Percentiles rank a stretch among this genome's conserved stretches.
These are phyloP conservation scores for Candida ponderosae DNA, from an alignment of 805 yeast genomes.

Conservation along the genomic window DNA sequence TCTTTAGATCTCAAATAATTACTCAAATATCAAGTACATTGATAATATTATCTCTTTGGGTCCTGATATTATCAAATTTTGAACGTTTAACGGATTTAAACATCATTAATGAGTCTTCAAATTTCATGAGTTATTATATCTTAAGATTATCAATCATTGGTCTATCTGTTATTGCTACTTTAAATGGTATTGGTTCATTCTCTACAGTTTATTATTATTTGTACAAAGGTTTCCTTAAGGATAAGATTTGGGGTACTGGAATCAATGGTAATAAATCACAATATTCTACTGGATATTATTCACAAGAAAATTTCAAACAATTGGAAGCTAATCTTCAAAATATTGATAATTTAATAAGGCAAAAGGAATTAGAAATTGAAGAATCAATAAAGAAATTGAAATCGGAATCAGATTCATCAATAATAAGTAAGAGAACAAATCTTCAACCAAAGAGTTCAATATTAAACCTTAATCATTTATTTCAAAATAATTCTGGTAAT, in stretches of 20 bases:
- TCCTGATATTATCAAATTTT: constrained; percentile 11
- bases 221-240: constrained; percentile 4
- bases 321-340: constrained; percentile 10
- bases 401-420: background rate
- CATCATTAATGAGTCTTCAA: constrained; percentile 1
- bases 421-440: constrained; percentile 10
- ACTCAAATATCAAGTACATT: constrained; percentile 4
- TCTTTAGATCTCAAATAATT: constrained; percentile 6
- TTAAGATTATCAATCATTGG: constrained; percentile 19
- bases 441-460: constrained; percentile 15
- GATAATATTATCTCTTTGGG: constrained; percentile 8
- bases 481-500: too few species aligned
- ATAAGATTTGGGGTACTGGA: background rate
- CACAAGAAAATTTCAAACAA: constrained; percentile 4
- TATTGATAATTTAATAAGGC: constrained; percentile 13
- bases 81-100: constrained; percentile 14
- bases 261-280: background rate
- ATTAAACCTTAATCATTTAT: constrained; percentile 8
- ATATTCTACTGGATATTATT: background rate
- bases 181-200: constrained; percentile 21
- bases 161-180: constrained; percentile 15
- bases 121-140: constrained; percentile 6
- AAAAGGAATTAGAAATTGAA: constrained; percentile 9
- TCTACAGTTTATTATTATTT: constrained; percentile 19
- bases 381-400: background rate